Percentiles rank a stretch among this genome's conserved stretches.
Conservation (phyloP, 2,329 filamentous ascomycete genomes). For the Sordariomycetes sp. region DNA sequence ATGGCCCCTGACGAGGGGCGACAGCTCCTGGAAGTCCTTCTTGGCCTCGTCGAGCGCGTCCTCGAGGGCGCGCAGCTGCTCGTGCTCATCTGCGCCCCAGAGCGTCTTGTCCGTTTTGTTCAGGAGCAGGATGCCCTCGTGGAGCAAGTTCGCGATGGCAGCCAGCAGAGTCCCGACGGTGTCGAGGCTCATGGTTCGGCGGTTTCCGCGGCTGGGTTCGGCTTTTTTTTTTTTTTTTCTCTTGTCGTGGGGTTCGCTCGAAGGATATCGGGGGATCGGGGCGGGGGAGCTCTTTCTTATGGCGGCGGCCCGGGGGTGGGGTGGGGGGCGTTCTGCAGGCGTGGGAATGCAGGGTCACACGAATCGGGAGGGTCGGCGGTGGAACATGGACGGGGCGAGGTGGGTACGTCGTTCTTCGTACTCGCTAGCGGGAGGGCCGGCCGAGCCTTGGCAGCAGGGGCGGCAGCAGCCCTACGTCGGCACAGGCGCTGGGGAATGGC, state of each 20-base stretch:
- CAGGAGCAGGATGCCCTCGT: slow-evolving; percentile 38
- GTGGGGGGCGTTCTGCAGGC: background rate
- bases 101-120: slow-evolving; percentile 43
- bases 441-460: background rate
- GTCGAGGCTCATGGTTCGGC: slow-evolving; percentile 23
- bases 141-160: slow-evolving; percentile 39
- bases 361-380: background rate
- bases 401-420: background rate
- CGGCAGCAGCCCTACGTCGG: background rate
- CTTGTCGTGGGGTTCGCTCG: background rate
- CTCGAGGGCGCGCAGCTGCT: slow-evolving; percentile 41
- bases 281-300: background rate
- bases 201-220: background rate
- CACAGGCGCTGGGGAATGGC: background rate
- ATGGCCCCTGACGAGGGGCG: slow-evolving; percentile 38
- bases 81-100: slow-evolving; percentile 46
- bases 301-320: background rate
- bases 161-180: slow-evolving; percentile 46
- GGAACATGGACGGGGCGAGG: background rate
- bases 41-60: slow-evolving; percentile 44
- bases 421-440: background rate
- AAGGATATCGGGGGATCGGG: background rate
- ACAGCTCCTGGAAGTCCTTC: slow-evolving; percentile 46
- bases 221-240: too few species aligned
- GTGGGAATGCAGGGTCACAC: background rate